phyloP scores from a whole-genome alignment of 1,139 yeast genomes.

The Geotrichum restrictum region DNA sequence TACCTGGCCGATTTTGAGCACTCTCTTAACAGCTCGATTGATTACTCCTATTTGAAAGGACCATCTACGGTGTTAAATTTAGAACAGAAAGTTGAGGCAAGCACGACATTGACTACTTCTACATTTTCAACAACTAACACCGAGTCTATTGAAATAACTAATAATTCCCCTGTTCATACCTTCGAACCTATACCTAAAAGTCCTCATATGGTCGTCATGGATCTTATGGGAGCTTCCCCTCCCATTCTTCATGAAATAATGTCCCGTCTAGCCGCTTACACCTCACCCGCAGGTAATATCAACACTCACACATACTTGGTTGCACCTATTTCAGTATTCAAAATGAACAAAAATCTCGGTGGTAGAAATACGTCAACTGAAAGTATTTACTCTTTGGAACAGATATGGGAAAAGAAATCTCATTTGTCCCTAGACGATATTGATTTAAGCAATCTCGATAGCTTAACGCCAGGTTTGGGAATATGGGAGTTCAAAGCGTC shows the following conservation, averaged over 20 bases:
- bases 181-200: neutral
- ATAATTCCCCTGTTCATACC: neutral
- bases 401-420: conserved; percentile 28
- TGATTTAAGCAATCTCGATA: conserved; percentile 45
- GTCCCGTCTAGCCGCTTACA: conserved; percentile 21
- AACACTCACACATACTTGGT: conserved; percentile 37
- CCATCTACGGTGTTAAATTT: conserved; percentile 3
- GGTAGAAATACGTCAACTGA: neutral
- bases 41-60: neutral
- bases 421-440: conserved; percentile 39
- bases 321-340: conserved; percentile 46
- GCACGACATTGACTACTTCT: neutral
- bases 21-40: conserved; percentile 26
- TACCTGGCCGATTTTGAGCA: conserved; percentile 30
- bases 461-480: conserved; percentile 59
- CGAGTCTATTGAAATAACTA: neutral
- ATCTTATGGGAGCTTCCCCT: conserved; percentile 54
- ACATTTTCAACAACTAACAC: neutral
- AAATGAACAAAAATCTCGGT: conserved; percentile 23
- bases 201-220: conserved; percentile 40
- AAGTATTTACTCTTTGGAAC: conserved; percentile 20
- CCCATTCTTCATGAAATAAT: conserved; percentile 33
- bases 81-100: neutral
- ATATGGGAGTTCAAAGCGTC: conserved; percentile 42
- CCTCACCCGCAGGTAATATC: conserved; percentile 17